A percentile compares a stretch with the other conserved stretches of the same genome.
phyloP scores from a whole-genome alignment of 2,329 filamentous ascomycete species.

The Alternaria sp. region DNA sequence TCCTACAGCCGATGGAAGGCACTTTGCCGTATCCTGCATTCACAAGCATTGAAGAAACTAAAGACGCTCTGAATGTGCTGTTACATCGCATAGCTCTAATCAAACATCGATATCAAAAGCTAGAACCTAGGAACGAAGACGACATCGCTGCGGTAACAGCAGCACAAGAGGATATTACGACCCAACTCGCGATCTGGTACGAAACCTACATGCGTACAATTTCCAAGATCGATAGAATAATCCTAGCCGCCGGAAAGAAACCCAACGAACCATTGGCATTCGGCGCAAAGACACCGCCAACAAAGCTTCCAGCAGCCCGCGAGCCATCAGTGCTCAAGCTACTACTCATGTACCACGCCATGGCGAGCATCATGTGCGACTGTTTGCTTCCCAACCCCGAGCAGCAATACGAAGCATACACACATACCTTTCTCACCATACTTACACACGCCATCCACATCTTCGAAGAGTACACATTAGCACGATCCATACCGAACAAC shows the following conservation, averaged over 20 bases:
- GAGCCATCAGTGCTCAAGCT: slow-evolving; percentile 14
- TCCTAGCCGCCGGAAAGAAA: not conserved
- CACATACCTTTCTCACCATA: slow-evolving; percentile 21
- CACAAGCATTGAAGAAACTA: slow-evolving; percentile 13
- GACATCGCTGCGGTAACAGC: not conserved
- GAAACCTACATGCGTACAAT: slow-evolving; percentile 4
- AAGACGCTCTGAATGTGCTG: slow-evolving; percentile 20
- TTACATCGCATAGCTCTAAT: slow-evolving; percentile 11
- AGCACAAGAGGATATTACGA: not conserved
- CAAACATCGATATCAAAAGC: slow-evolving; percentile 1
- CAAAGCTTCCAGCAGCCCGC: not conserved
- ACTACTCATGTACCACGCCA: slow-evolving; percentile 29
- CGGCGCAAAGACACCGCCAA: not conserved
- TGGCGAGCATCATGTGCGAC: slow-evolving; percentile 32
- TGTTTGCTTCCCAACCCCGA: slow-evolving; percentile 12
- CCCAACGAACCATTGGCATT: slow-evolving; percentile 3
- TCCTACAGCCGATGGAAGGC: slow-evolving; percentile 1
- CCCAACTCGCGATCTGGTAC: slow-evolving; percentile 7
- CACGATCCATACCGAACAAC: slow-evolving; percentile 2
- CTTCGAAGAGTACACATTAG: not conserved
- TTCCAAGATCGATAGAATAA: not conserved
- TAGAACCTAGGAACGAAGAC: not conserved
- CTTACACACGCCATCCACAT: slow-evolving; percentile 15
- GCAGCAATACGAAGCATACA: slow-evolving; percentile 35
- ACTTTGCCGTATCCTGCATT: slow-evolving; percentile 3